phyloP scores from a whole-genome alignment of 768 basidiomycete species.

The Pholiota microspora region DNA sequence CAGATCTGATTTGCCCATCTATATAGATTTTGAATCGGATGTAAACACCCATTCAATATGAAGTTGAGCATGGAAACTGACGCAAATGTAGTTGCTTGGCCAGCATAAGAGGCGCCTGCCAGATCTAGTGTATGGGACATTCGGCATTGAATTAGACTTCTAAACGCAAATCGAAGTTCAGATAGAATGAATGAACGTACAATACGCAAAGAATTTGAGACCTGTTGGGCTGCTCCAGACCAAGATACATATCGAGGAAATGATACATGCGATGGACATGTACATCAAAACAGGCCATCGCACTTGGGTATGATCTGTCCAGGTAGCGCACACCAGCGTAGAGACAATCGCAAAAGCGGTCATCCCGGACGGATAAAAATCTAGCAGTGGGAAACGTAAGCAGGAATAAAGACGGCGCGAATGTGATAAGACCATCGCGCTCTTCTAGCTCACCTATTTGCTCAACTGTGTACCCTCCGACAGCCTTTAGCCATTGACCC shows the following conservation, averaged over 20 bases:
- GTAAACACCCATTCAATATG: background rate
- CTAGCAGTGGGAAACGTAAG: constrained; percentile 8
- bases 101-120: constrained; percentile 67
- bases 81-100: constrained; percentile 78
- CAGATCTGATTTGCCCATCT: constrained; percentile 83
- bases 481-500: constrained; percentile 68
- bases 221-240: constrained; percentile 57
- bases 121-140: constrained; percentile 42
- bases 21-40: background rate
- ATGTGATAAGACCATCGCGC: background rate
- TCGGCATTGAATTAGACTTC: background rate
- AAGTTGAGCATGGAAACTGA: constrained; percentile 27
- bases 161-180: background rate
- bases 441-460: constrained; percentile 43
- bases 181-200: constrained; percentile 32
- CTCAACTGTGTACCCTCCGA: constrained; percentile 60
- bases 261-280: constrained; percentile 54
- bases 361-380: constrained; percentile 58
- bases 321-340: constrained; percentile 58
- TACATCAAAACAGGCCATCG: constrained; percentile 68
- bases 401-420: background rate
- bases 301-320: constrained; percentile 57
- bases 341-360: constrained; percentile 66
- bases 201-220: constrained; percentile 77
- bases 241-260: constrained; percentile 56